phyloP scores from a whole-genome alignment of 768 basidiomycete genomes.

The Termitomyces sp. region DNA sequence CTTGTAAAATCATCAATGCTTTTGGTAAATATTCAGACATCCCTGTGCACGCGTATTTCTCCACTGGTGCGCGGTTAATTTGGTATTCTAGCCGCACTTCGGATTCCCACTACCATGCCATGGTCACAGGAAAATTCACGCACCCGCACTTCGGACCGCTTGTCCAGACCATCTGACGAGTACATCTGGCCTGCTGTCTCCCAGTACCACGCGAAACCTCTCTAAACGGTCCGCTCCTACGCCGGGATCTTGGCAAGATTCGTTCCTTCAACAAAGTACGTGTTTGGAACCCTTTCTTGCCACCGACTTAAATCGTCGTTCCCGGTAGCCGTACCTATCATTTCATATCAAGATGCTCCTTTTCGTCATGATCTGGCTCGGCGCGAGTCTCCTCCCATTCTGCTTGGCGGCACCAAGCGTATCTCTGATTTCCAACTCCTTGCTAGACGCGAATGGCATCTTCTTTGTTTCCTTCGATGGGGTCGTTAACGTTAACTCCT shows the following conservation, averaged over 20 bases:
- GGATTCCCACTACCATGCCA: not conserved
- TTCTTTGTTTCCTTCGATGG: conserved; percentile 43
- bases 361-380: conserved; percentile 3
- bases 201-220: not conserved
- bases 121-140: not conserved
- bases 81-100: not conserved
- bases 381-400: conserved; percentile 6
- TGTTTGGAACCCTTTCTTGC: not conserved
- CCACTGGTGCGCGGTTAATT: not conserved
- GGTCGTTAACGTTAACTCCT: conserved; percentile 42
- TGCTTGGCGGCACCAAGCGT: conserved; percentile 32
- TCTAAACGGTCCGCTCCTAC: conserved; percentile 5
- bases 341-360: conserved; percentile 4
- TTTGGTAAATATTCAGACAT: not conserved
- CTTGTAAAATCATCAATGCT: not conserved
- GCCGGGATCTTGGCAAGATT: conserved; percentile 1
- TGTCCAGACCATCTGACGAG: conserved; percentile 6
- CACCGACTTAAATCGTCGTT: not conserved
- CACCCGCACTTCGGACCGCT: not conserved
- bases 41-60: not conserved
- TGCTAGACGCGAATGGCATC: conserved; percentile 33
- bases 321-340: not conserved
- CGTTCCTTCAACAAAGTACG: not conserved
- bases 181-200: not conserved
- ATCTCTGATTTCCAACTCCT: conserved; percentile 30